phyloP scores from a whole-genome alignment of 2,329 filamentous ascomycete genomes.

The Monosporascus ibericus region DNA sequence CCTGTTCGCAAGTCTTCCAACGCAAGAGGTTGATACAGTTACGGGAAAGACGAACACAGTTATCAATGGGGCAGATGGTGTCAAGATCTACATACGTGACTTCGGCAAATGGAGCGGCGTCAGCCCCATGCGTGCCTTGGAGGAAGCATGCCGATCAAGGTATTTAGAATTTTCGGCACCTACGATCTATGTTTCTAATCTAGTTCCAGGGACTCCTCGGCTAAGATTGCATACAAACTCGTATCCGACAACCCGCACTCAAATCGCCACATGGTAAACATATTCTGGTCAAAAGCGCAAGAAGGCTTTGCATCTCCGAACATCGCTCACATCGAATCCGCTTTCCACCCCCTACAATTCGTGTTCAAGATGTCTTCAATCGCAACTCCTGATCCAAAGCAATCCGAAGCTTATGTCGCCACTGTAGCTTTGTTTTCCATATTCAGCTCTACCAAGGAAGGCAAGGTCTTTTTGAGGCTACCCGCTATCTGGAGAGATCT shows the following conservation, averaged over 20 bases:
- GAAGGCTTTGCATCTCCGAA: slow-evolving; percentile 33
- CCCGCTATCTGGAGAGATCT: slow-evolving; percentile 78
- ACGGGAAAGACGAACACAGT: slow-evolving; percentile 55
- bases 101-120: slow-evolving; percentile 81
- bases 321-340: slow-evolving; percentile 37
- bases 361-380: slow-evolving; percentile 68
- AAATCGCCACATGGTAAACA: slow-evolving; percentile 66
- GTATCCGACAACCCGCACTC: slow-evolving; percentile 71
- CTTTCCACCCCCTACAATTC: slow-evolving; percentile 44
- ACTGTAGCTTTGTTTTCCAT: slow-evolving; percentile 77
- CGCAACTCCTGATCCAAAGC: slow-evolving; percentile 67
- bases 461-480: slow-evolving; percentile 74
- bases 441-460: slow-evolving; percentile 72
- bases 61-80: slow-evolving; percentile 45
- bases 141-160: slow-evolving; percentile 83
- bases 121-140: slow-evolving; percentile 67
- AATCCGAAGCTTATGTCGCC: slow-evolving; percentile 83
- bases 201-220: slow-evolving; percentile 58
- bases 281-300: slow-evolving; percentile 75
- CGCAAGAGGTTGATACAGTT: slow-evolving; percentile 50
- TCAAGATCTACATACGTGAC: slow-evolving; percentile 62
- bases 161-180: slow-evolving; percentile 28
- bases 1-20: slow-evolving; percentile 55
- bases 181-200: slow-evolving; percentile 2
- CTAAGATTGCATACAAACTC: slow-evolving; percentile 59